phyloP scores from a whole-genome alignment of 1,139 yeast genomes.

The Yamadazyma friedrichii region DNA sequence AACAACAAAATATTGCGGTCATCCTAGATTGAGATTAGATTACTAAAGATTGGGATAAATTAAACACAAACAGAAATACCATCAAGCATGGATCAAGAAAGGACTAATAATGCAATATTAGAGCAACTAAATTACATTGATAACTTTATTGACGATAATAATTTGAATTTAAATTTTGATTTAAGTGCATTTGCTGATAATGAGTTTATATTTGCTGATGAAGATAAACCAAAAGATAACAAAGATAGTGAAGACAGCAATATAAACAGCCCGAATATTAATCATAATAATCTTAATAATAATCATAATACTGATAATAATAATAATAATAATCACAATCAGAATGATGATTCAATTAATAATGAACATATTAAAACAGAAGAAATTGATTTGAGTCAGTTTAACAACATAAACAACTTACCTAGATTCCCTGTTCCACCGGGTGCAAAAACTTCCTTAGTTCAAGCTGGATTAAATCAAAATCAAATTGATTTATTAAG shows the following conservation, averaged over 20 bases:
- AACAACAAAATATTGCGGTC: neutral
- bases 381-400: conserved; percentile 7
- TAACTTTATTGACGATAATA: conserved; percentile 62
- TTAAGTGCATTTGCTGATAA: conserved; percentile 81
- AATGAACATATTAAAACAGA: no score
- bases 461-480: conserved; percentile 62
- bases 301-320: neutral
- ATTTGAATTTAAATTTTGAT: conserved; percentile 69
- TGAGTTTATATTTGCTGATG: conserved; percentile 74
- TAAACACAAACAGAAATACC: neutral
- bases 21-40: neutral
- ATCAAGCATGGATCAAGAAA: conserved; percentile 14
- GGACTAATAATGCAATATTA: conserved; percentile 45
- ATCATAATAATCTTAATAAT: neutral
- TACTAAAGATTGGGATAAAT: neutral
- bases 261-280: neutral
- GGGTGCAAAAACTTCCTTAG: conserved; percentile 63
- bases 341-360: conserved; percentile 3
- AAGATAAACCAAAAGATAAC: conserved; percentile 51
- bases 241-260: neutral
- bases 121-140: conserved; percentile 79
- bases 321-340: neutral
- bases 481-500: conserved; percentile 72
- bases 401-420: conserved; percentile 22
- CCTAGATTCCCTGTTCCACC: conserved; percentile 71